Conservation (phyloP, 805 yeast genomes). For the Limtongia smithiae region DNA sequence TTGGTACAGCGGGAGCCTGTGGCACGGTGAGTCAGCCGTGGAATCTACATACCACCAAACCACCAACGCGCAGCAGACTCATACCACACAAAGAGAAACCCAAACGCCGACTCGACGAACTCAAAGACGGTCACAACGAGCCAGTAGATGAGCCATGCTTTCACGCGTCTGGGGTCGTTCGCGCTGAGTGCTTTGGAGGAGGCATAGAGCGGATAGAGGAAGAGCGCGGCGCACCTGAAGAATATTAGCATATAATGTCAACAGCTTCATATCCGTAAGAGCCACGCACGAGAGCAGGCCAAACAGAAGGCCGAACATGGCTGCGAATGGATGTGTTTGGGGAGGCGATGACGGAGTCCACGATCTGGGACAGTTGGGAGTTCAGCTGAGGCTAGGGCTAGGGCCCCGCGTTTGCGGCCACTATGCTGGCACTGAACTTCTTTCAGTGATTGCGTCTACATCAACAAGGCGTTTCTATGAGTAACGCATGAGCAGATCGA, state of each 20-base stretch:
- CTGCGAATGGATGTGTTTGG: no score
- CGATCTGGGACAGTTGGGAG: no score
- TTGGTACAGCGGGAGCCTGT: slow-evolving; percentile 53
- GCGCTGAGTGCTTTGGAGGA: slow-evolving; percentile 55
- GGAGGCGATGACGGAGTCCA: no score
- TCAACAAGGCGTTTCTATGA: no score
- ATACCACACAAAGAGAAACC: slow-evolving; percentile 42
- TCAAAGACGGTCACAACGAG: slow-evolving; percentile 49
- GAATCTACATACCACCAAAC: no score
- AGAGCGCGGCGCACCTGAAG: slow-evolving; percentile 39
- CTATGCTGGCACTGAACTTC: no score
- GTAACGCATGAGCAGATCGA: no score
- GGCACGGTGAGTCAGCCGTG: background rate
- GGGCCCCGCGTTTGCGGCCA: no score
- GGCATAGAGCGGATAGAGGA: slow-evolving; percentile 57
- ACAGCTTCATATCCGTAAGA: no score
- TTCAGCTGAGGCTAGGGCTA: no score
- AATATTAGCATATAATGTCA: no score
- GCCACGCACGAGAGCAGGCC: slow-evolving; percentile 6
- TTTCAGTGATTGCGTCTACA: no score
- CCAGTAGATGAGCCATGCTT: slow-evolving; percentile 64
- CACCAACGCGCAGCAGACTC: background rate
- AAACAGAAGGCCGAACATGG: slow-evolving; percentile 8
- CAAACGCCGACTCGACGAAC: slow-evolving; percentile 42
- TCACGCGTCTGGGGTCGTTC: slow-evolving; percentile 39